Base-by-base conservation (phyloP, 129 eudicot species). In the Ambrosia artemisiifolia region DNA sequence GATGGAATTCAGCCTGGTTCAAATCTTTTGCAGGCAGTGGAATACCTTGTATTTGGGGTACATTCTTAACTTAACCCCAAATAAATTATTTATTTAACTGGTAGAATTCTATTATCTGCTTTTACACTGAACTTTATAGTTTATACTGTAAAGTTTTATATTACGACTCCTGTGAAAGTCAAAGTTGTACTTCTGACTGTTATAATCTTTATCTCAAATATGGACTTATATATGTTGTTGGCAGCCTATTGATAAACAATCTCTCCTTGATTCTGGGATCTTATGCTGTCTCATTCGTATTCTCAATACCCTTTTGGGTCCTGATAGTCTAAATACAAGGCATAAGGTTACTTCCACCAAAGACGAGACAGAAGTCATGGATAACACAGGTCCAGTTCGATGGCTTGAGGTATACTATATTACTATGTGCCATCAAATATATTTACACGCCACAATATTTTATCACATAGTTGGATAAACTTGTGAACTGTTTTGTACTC, bases 241-340 rank as follows among this genome's bases (percentile, higher is more conserved):
- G 72, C 96, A 93, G 98, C 90, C 96, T 48, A 74, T 84, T 82
- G 98, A 93, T 82, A 93, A 87, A 74, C 96, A 93, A 83, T 87
- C 95, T 42, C 93, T 93, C 44, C 92, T 93, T 71, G 96, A 89
- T 82, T 89, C 98, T 55, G 98, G 98, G 78, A 93, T 93, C 68
- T 79, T 93, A 67, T 87, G 91, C 75, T 89, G 98, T 80, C 88
- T 89, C 66, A 85, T 89, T 79, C 85, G 87, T 80, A 81, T 93
- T 75, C 87, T 89, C 34, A 84, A 82, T 78, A 83, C 92, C 67
- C 88, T 93, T 76, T 79, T 93, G 85, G 90, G 88, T 68, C 83
- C 88, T 35, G 79, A 74, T 78, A 88, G 78, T 55, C 87, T 79
- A 38, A 78, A 50, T 78, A 77, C 47, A 30, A 68, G 73, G 7